A percentile compares a stretch with the other conserved stretches of the same genome.
Evolutionary conservation across 805 yeast species (phyloP).

Genomic region (Martiniozyma abietophila): DNA sequence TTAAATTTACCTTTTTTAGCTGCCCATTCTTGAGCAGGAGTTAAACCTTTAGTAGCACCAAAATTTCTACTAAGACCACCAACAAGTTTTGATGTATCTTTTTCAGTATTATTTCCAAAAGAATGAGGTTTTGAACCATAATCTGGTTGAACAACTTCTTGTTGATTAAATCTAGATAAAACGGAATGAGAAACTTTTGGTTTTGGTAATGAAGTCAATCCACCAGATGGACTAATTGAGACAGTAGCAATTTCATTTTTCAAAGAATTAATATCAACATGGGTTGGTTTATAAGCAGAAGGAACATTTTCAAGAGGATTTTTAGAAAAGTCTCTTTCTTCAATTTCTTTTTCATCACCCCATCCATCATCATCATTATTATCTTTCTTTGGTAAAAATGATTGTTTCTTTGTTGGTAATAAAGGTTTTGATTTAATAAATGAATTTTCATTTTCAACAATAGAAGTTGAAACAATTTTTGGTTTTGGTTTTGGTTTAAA

Average conservation of each 20-base stretch:
- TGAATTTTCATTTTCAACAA: constrained; percentile 19
- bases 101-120: constrained; percentile 22
- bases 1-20: constrained; percentile 69
- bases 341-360: constrained; percentile 57
- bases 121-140: constrained; percentile 29
- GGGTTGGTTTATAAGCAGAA: constrained; percentile 58
- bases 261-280: constrained; percentile 48
- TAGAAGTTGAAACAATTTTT: constrained; percentile 14
- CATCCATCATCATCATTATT: constrained; percentile 44
- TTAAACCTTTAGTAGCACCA: constrained; percentile 67
- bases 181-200: constrained; percentile 46
- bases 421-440: constrained; percentile 14
- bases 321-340: constrained; percentile 42
- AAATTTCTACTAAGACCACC: constrained; percentile 56
- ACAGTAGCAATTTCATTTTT: constrained; percentile 36
- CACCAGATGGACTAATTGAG: constrained; percentile 33
- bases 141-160: constrained; percentile 23
- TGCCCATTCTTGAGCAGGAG: constrained; percentile 96
- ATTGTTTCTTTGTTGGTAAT: constrained; percentile 10
- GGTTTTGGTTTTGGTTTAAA: constrained; percentile 25
- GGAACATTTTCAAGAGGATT: constrained; percentile 45
- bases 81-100: constrained; percentile 36
- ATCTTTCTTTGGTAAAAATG: constrained; percentile 5
- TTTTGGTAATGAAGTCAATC: constrained; percentile 55
- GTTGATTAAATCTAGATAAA: constrained; percentile 36